Conservation (phyloP, 2,329 filamentous ascomycete species). For the Penicillium capsulatum region DNA sequence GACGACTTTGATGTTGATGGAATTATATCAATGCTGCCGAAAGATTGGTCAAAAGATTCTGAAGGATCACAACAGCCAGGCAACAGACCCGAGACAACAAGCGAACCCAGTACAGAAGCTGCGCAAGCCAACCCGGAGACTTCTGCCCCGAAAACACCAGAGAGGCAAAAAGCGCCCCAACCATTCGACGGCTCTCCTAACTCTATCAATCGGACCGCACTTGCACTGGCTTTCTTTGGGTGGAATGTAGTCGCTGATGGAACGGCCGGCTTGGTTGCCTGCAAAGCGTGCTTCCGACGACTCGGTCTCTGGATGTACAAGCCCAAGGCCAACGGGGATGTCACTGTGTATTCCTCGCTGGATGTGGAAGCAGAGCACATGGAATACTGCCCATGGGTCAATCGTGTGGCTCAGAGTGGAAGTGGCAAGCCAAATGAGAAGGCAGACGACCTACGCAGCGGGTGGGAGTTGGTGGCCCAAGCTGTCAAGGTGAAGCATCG, state of each 20-base stretch:
- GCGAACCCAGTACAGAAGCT: neutral
- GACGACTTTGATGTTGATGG: conserved; percentile 32
- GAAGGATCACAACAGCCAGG: neutral
- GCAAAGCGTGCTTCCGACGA: conserved; percentile 79
- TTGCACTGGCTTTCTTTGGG: conserved; percentile 67
- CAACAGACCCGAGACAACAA: neutral
- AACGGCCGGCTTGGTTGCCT: conserved; percentile 64
- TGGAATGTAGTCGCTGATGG: conserved; percentile 59
- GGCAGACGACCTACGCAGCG: conserved; percentile 35
- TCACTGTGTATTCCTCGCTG: conserved; percentile 48
- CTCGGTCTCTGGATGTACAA: conserved; percentile 93
- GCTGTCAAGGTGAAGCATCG: conserved; percentile 41
- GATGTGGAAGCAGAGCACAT: conserved; percentile 70
- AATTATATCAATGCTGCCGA: conserved; percentile 29
- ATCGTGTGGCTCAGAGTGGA: conserved; percentile 56
- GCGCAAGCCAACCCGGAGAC: neutral
- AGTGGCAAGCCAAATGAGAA: conserved; percentile 30
- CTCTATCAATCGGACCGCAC: conserved; percentile 56
- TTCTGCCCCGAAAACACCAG: neutral
- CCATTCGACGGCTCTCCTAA: conserved; percentile 10
- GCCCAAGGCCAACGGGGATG: conserved; percentile 58
- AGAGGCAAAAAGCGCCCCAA: conserved; percentile 1
- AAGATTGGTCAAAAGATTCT: conserved; percentile 19
- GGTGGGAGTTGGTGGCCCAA: conserved; percentile 45
- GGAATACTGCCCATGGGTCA: conserved; percentile 80